phyloP scores from a whole-genome alignment of 202 grass and related monocot species.

The Tripidium arundinaceum region DNA sequence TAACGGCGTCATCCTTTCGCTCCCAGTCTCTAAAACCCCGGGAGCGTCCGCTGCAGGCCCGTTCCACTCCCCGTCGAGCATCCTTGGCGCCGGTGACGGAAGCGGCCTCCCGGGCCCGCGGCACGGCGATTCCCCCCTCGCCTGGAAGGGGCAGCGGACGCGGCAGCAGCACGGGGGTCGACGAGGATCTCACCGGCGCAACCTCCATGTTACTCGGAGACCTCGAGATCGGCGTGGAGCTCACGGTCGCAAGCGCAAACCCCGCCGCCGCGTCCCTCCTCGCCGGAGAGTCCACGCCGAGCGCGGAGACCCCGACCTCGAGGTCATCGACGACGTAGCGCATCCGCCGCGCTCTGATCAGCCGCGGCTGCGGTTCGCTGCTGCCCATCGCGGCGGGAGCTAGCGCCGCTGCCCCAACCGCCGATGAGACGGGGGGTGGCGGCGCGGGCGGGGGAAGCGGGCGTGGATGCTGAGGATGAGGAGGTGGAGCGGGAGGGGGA shows the following conservation, averaged over 20 bases:
- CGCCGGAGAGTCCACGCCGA: constrained; percentile 30
- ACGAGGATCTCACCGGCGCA: constrained; percentile 38
- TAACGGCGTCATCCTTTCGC: constrained; percentile 34
- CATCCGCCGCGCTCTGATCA: constrained; percentile 44
- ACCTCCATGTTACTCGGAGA: constrained; percentile 50
- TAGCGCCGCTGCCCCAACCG: neutral
- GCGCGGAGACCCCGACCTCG: constrained; percentile 40
- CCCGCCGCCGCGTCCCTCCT: constrained; percentile 21
- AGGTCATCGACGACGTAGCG: constrained; percentile 51
- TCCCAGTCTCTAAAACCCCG: constrained; percentile 19
- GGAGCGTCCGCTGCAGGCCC: neutral
- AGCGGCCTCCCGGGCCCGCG: constrained; percentile 28
- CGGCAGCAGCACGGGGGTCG: constrained; percentile 41
- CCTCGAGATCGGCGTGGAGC: constrained; percentile 43
- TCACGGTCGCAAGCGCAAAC: constrained; percentile 21
- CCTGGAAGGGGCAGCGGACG: constrained; percentile 45
- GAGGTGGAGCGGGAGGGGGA: constrained; percentile 20
- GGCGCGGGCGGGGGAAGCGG: constrained; percentile 41
- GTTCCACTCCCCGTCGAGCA: constrained; percentile 25
- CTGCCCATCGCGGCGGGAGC: constrained; percentile 9
- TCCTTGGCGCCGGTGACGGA: constrained; percentile 33
- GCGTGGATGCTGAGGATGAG: constrained; percentile 28
- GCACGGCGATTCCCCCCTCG: constrained; percentile 8
- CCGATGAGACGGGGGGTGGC: constrained; percentile 35
- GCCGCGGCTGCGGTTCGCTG: constrained; percentile 46